A percentile compares a stretch with the other conserved stretches of the same genome.
phyloP scores from a whole-genome alignment of 257 asterid species.

The Solanum infundibuliforme region DNA sequence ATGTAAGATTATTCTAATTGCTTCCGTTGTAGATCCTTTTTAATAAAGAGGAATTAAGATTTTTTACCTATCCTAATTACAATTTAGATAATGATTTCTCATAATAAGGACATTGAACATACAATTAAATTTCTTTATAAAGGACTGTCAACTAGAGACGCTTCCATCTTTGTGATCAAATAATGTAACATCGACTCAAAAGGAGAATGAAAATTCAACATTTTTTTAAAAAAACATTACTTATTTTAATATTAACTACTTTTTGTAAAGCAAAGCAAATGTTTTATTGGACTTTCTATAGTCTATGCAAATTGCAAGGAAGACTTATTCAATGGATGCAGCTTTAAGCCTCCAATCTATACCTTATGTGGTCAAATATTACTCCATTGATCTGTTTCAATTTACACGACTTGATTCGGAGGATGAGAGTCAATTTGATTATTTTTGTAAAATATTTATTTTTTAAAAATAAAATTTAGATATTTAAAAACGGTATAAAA shows the following conservation, averaged over 20 bases:
- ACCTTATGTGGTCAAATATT: neutral
- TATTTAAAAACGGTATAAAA: too few species aligned
- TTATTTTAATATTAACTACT: neutral
- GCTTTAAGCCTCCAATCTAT: neutral
- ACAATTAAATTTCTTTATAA: too few species aligned
- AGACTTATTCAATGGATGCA: neutral
- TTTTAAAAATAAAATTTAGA: too few species aligned
- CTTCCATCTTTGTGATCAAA: neutral
- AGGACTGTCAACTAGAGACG: neutral
- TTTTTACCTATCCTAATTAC: too few species aligned
- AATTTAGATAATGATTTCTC: too few species aligned
- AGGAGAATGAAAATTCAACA: neutral
- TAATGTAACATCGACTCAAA: neutral
- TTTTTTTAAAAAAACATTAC: too few species aligned
- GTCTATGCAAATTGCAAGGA: neutral
- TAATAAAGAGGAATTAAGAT: too few species aligned
- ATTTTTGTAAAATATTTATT: neutral
- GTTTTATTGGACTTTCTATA: neutral
- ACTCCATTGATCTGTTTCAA: neutral
- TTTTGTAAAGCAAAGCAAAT: neutral
- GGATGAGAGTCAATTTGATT: neutral
- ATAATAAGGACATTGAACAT: too few species aligned
- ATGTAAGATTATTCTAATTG: neutral
- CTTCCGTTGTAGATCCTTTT: neutral
- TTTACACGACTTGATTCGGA: neutral